These are phyloP conservation scores for Teunomyces gatunensis DNA, from an alignment of 805 yeast genomes.

Conservation along the genomic window DNA sequence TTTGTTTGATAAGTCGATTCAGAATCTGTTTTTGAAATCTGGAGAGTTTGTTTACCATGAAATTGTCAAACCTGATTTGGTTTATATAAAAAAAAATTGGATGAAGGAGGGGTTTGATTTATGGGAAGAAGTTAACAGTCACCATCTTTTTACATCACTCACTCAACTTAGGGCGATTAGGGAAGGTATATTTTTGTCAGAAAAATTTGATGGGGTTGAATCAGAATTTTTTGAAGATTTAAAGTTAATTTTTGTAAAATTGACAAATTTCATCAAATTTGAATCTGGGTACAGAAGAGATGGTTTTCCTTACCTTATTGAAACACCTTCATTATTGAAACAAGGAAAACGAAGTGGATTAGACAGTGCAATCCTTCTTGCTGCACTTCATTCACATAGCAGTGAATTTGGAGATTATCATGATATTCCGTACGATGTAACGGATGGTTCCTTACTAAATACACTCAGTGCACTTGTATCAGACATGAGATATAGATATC, in stretches of 20 bases:
- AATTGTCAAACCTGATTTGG: constrained; percentile 66
- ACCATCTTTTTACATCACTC: constrained; percentile 77
- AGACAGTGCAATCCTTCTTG: constrained; percentile 73
- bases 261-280: constrained; percentile 37
- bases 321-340: constrained; percentile 52
- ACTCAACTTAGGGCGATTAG: constrained; percentile 70
- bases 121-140: constrained; percentile 84
- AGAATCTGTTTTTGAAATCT: constrained; percentile 24
- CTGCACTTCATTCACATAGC: constrained; percentile 47
- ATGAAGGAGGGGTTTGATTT: constrained; percentile 68
- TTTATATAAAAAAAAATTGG: constrained; percentile 66
- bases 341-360: constrained; percentile 61
- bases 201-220: constrained; percentile 19
- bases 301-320: constrained; percentile 57
- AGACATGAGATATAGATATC: constrained; percentile 73
- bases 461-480: constrained; percentile 60
- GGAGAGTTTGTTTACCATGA: constrained; percentile 46
- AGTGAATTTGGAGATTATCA: constrained; percentile 30
- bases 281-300: constrained; percentile 40
- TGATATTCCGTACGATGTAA: constrained; percentile 61
- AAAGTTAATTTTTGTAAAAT: constrained; percentile 25
- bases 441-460: constrained; percentile 55
- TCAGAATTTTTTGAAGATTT: constrained; percentile 26
- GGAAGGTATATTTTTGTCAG: constrained; percentile 48
- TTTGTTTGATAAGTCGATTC: constrained; percentile 21